Evolutionary conservation across 2,329 filamentous ascomycete genomes (phyloP), one percentile per base, ranked within the genome.

Genomic region (Spiromastix sp.): DNA sequence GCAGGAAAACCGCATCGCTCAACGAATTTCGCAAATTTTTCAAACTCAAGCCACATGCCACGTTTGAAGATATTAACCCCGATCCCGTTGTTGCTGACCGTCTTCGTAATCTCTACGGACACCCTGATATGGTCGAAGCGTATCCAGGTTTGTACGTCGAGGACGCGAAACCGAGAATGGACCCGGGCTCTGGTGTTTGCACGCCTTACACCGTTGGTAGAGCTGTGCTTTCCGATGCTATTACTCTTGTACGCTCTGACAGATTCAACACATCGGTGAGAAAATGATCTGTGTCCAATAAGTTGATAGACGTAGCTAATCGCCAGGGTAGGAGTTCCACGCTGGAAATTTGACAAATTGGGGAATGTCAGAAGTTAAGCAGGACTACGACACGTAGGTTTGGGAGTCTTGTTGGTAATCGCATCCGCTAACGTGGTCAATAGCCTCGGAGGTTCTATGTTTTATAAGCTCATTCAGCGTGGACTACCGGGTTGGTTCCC

Each of bases 91-190:
- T 79, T 16, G 66, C 68, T 3, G 59, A 68, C 19, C 58, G 65
- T 6, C 61, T 80, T 3, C 67, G 71, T 42, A 64, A 71, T 43
- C 59, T 80, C 10, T 80, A 81, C 52, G 66, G 68, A n/a, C 64
- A 76, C 32, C 74, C 75, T 0, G 77, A 81, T 43, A 71, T 70
- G 50, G 73, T 83, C 10, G 79, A 83, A 49, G 61, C 82, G 4
- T 82, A 83, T 48, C 77, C 78, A 0, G 79, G 79, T 5, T 56
- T 82, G 1, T 70, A 81, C 41, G 48, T 50, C 16, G 56, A 60
- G 38, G 56, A 59, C 39, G 51, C 54, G 4, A 60, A 60, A 34
- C 42, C 50, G 8, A 48, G 50, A 5, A 44, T 55, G 47, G 48
- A 44, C 25, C 56, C 56, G 10, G 55, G 56, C 24, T 52, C 48